Conservation (phyloP, 768 basidiomycete species). For the Dioszegia hungarica region DNA sequence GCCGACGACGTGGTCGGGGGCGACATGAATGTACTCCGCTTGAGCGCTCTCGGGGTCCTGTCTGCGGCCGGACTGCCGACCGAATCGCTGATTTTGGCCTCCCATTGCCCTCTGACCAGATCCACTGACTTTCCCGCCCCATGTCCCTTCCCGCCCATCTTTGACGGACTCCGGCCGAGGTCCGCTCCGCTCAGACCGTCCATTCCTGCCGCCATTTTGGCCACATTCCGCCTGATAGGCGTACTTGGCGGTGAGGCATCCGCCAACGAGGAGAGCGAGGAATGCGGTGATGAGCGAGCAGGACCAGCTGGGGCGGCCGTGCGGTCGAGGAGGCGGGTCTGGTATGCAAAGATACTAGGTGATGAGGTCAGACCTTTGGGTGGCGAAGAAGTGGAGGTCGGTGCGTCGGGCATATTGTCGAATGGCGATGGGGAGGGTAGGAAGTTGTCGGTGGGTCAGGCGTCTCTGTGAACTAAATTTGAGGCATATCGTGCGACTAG, state of each 20-base stretch:
- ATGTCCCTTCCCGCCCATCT: slow-evolving; percentile 5
- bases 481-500: no score
- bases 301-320: slow-evolving; percentile 9
- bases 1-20: not conserved
- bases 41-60: slow-evolving; percentile 1
- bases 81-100: slow-evolving; percentile 28
- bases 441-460: not conserved
- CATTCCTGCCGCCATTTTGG: slow-evolving; percentile 22
- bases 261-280: slow-evolving; percentile 16
- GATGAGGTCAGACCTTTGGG: slow-evolving; percentile 31
- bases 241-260: slow-evolving; percentile 29
- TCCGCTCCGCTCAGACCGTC: slow-evolving; percentile 11
- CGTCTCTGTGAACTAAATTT: not conserved
- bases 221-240: slow-evolving; percentile 29
- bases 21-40: slow-evolving; percentile 6
- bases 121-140: slow-evolving; percentile 28
- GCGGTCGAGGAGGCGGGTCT: slow-evolving; percentile 31
- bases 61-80: not conserved
- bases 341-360: slow-evolving; percentile 40
- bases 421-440: slow-evolving; percentile 4
- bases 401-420: slow-evolving; percentile 20
- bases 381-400: slow-evolving; percentile 31
- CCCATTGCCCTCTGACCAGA: slow-evolving; percentile 37
- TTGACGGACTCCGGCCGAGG: not conserved
- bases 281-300: slow-evolving; percentile 4